These are phyloP conservation scores for Quercus engelmannii DNA, from an alignment of 306 rosid genomes.

Conservation along the genomic window DNA sequence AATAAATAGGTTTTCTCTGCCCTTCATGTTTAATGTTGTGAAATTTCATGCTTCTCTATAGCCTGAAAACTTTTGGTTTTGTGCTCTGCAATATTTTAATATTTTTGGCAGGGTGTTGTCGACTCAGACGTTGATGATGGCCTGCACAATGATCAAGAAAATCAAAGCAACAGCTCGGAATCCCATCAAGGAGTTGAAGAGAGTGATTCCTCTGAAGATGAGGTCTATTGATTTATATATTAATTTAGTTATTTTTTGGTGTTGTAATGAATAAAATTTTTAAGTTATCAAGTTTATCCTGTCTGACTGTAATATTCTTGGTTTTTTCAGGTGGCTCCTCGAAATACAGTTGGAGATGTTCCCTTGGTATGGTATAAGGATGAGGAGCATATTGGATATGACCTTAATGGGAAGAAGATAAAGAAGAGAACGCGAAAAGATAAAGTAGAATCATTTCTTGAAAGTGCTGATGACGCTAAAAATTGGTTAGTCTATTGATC, in stretches of 20 bases:
- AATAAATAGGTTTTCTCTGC: background rate
- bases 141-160: slow-evolving; percentile 26
- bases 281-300: background rate
- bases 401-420: slow-evolving; percentile 74
- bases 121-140: background rate
- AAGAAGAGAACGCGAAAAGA: slow-evolving; percentile 73
- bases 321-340: slow-evolving; percentile 62
- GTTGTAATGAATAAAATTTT: background rate
- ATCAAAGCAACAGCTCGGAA: slow-evolving; percentile 40
- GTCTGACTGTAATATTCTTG: background rate
- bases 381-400: slow-evolving; percentile 92
- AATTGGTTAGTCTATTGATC: slow-evolving; percentile 54
- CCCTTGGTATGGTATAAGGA: slow-evolving; percentile 83
- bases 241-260: background rate
- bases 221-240: slow-evolving; percentile 41
- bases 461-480: slow-evolving; percentile 74
- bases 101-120: slow-evolving; percentile 41
- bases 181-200: slow-evolving; percentile 45
- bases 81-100: background rate
- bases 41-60: background rate
- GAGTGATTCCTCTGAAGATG: slow-evolving; percentile 98
- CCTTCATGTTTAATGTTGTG: background rate
- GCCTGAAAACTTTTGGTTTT: background rate
- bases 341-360: slow-evolving; percentile 85
- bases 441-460: slow-evolving; percentile 72